Base-by-base conservation (phyloP, 2,329 filamentous ascomycete genomes). In the Periglandula ipomoeae region DNA sequence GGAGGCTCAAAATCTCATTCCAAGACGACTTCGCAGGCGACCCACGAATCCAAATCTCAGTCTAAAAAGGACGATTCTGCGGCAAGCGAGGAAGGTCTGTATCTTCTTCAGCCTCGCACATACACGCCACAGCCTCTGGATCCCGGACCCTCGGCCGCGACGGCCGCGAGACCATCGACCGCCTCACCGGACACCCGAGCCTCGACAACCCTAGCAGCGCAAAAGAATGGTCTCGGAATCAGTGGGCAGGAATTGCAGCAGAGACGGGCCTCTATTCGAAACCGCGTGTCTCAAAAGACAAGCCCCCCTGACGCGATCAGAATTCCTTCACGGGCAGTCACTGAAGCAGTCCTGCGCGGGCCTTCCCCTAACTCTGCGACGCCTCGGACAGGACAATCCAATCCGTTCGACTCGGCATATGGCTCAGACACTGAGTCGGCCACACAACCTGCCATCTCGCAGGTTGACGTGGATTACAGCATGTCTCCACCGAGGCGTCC, bases 41-140 rank as follows among this genome's bases (percentile, higher is more conserved):
- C 45, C n/a, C 34, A 45, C 27, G 20, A 48, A 9, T 35, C 17
- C 26, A 30, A 47, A 30, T 38, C 41, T 3, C 45, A 51, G 19
- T 50, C 56, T 6, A 67, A 24, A 19, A 44, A 34, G 5, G 44
- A 40, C 17, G 47, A 50, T 17, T n/a, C 48, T 9, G 47, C 47
- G 4, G 15, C 48, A 3, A 51, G 38, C 19, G 53, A 75, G 35
- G 67, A 67, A 9, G 62, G 68, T 0, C 56, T 80, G 1, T 80
- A 71, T 50, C 67, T 81, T 20, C 65, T 82, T 4, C 77, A 81
- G 53, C 78, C 78, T 11, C 68, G 71, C 30, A 79, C 76, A 0
- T 81, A 81, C 55, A 79, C 75, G 0, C 78, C 78, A 0, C 47
- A 51, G 19, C 42, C 44, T 0, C 32, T 45, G 4, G 49, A 39